Evolutionary conservation across 1,139 yeast genomes (phyloP).

Genomic region (Magnusiomyces suaveolens): DNA sequence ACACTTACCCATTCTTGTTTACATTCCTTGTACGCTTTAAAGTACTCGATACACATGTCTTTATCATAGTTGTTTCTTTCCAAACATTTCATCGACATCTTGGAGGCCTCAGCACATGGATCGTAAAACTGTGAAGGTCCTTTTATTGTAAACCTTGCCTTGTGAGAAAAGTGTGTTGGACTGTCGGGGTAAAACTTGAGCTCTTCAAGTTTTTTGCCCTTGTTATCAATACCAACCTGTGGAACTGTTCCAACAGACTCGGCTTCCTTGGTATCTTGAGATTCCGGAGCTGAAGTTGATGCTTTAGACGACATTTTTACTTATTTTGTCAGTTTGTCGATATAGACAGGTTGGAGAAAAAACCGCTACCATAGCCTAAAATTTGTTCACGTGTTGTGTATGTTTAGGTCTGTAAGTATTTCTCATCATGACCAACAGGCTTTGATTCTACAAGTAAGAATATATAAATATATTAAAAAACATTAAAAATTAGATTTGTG

Average conservation of each 20-base stretch:
- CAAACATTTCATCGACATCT: constrained; percentile 76
- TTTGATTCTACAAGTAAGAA: not conserved
- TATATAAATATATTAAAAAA: no score
- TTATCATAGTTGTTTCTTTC: constrained; percentile 67
- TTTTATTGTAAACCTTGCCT: constrained; percentile 52
- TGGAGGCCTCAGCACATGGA: constrained; percentile 85
- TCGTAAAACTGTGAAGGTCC: constrained; percentile 80
- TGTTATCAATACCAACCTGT: constrained; percentile 1
- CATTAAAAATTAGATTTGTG: not conserved
- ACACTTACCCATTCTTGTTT: constrained; percentile 57
- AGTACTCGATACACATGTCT: constrained; percentile 70
- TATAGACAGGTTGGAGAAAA: no score
- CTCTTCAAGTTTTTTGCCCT: not conserved
- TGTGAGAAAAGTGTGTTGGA: constrained; percentile 54
- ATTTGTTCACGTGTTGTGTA: no score
- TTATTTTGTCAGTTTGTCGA: not conserved
- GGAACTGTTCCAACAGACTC: not conserved
- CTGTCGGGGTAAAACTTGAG: constrained; percentile 70
- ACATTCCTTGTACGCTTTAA: constrained; percentile 88
- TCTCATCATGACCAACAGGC: no score
- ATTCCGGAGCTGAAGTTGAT: not conserved
- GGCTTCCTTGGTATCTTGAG: not conserved
- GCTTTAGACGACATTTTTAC: not conserved
- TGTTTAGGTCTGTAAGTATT: no score
- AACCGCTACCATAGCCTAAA: no score